phyloP scores from a whole-genome alignment of 306 rosid species.

The Cucumis hystrix region DNA sequence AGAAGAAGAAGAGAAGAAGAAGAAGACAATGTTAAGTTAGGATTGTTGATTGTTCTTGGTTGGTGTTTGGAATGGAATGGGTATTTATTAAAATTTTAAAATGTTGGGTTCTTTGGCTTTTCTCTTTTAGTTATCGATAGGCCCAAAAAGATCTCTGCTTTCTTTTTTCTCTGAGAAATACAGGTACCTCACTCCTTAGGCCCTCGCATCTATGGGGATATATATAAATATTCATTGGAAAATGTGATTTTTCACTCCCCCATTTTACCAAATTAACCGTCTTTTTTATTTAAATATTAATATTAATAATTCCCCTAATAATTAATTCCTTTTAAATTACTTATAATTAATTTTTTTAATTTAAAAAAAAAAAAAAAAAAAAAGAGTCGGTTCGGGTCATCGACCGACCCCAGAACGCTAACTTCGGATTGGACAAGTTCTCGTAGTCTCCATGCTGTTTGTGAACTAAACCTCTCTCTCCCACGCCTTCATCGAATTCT shows the following conservation, averaged over 20 bases:
- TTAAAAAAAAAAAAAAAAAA: neutral
- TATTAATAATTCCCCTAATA: too few relatives aligned
- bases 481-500: neutral
- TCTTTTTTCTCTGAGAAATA: conserved; percentile 7
- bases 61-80: neutral
- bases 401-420: conserved; percentile 9
- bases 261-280: conserved; percentile 13
- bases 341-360: too few relatives aligned
- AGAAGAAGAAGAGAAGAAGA: neutral
- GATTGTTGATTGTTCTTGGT: neutral
- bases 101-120: neutral
- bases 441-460: conserved; percentile 2
- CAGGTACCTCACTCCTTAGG: conserved; percentile 2
- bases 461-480: neutral
- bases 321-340: too few relatives aligned
- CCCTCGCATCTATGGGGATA: conserved; percentile 10
- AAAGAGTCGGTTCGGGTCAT: conserved; percentile 30
- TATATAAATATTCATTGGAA: conserved; percentile 18
- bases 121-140: conserved; percentile 4
- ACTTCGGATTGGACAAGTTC: conserved; percentile 5
- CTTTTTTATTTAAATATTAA: neutral
- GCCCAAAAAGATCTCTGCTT: conserved; percentile 22
- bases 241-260: neutral
- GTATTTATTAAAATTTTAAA: neutral
- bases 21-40: neutral